phyloP scores from a whole-genome alignment of 164 flowering plant species.

The Dillenia turbinata region DNA sequence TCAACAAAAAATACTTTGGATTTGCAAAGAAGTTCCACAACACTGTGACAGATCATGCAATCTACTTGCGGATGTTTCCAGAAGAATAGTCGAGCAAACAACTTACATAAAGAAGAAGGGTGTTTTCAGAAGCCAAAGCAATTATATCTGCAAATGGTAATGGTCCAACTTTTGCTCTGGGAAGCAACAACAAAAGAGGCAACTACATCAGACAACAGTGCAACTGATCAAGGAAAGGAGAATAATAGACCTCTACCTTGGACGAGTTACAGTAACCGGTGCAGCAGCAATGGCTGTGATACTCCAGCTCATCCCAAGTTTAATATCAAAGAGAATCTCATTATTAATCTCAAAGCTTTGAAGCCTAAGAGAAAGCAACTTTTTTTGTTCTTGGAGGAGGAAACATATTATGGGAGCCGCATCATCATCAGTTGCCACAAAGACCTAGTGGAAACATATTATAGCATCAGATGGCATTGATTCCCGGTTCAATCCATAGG shows the following conservation, averaged over 20 bases:
- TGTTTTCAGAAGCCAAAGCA: slow-evolving; percentile 65
- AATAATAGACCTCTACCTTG: slow-evolving; percentile 38
- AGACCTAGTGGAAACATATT: slow-evolving; percentile 43
- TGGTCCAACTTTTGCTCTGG: slow-evolving; percentile 62
- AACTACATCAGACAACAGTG: neutral
- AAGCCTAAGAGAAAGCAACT: slow-evolving; percentile 65
- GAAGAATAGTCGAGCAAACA: neutral
- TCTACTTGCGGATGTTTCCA: too few species aligned
- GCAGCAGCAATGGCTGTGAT: slow-evolving; percentile 80
- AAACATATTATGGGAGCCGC: slow-evolving; percentile 80
- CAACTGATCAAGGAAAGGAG: neutral
- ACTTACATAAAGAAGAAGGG: slow-evolving; percentile 89
- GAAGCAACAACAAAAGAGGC: slow-evolving; percentile 13
- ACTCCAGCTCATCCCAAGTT: slow-evolving; percentile 85
- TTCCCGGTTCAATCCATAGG: neutral
- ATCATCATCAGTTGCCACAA: slow-evolving; percentile 86
- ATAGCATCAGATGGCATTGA: too few species aligned
- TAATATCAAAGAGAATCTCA: slow-evolving; percentile 66
- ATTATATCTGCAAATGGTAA: slow-evolving; percentile 71
- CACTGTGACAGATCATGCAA: too few species aligned
- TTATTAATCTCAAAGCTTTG: slow-evolving; percentile 58
- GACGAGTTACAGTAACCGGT: slow-evolving; percentile 83
- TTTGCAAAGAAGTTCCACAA: too few species aligned
- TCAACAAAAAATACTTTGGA: too few species aligned
- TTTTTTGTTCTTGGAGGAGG: slow-evolving; percentile 81